Evolutionary conservation across 441 rosid species (phyloP), one percentile per base, ranked within the genome.

Genomic region (Pelargonium cotyledonis): DNA sequence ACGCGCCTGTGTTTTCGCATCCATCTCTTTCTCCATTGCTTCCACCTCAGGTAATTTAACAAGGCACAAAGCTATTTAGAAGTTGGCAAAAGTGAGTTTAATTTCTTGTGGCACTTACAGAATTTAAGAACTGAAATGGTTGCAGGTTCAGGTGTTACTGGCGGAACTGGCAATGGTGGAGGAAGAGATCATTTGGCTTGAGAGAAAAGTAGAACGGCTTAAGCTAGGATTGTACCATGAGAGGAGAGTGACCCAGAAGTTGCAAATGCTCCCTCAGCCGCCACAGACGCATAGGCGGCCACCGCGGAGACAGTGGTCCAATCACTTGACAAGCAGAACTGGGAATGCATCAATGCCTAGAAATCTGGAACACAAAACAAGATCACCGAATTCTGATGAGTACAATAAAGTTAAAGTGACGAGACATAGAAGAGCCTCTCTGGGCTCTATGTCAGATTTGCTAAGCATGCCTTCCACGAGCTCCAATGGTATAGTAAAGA

Each of bases 111-210:
- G n/a, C n/a, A n/a, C n/a, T n/a, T n/a, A n/a, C n/a, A n/a, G n/a
- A 41, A 35, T 18, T 12, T 14, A 26, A 16, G 12, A 40, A 7
- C 65, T 65, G 7, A 12, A 15, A 15, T 49, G n/a, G 9, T 51
- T 44, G 62, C 83, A 93, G 97, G 88, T 89, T 74, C 86, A 78
- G 38, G 81, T 77, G 65, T 84, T 91, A 40, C 82, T 93, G 11
- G 68, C 81, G 43, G 96, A 93, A 73, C 44, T 91, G 72, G 87
- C 95, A 40, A 68, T 73, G 77, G 93, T 84, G 43, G 96, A 94
- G 76, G 87, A 89, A 68, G 95, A 94, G 84, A 89, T 94, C 15
- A 43, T 78, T 44, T 78, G 83, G 85, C 79, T 91, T 12, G 97
- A 94, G 86, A 77, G 84, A 67, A 86, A 80, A 78, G 82, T 94